Evolutionary conservation across 2,329 filamentous ascomycete genomes (phyloP).

Genomic region (Sclerotinia nivalis): DNA sequence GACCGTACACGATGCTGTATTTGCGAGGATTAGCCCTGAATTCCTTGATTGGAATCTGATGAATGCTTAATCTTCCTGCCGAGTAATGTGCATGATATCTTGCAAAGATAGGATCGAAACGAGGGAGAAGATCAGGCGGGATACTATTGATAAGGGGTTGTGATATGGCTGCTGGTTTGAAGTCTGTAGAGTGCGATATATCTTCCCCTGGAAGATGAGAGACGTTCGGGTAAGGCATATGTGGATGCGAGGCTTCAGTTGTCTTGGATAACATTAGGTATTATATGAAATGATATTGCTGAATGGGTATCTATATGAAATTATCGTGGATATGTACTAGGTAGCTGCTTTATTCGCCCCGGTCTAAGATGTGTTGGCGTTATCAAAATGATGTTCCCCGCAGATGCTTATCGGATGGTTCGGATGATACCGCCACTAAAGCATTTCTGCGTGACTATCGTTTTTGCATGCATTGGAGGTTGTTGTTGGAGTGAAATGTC

Average conservation of each 20-base stretch:
- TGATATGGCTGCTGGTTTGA: constrained; percentile 25
- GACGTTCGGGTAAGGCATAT: constrained; percentile 12
- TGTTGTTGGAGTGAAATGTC: constrained; percentile 14
- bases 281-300: neutral
- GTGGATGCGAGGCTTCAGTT: neutral
- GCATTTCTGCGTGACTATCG: neutral
- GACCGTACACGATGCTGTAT: constrained; percentile 44
- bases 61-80: constrained; percentile 45
- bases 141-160: constrained; percentile 48
- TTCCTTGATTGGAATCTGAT: constrained; percentile 41
- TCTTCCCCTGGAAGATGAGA: constrained; percentile 15
- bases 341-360: neutral
- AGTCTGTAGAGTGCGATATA: constrained; percentile 5
- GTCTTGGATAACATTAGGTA: neutral
- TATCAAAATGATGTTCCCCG: constrained; percentile 9
- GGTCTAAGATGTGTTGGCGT: constrained; percentile 10
- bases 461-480: constrained; percentile 15
- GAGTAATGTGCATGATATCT: constrained; percentile 47
- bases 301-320: constrained; percentile 7
- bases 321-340: neutral
- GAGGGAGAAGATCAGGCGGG: constrained; percentile 42
- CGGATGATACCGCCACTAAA: constrained; percentile 13
- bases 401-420: constrained; percentile 19
- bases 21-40: constrained; percentile 45
- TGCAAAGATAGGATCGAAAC: constrained; percentile 46